A percentile compares a stretch with the other conserved stretches of the same genome.
Conservation (phyloP, 2,329 filamentous ascomycete species). For the Juglanconis oblonga region DNA sequence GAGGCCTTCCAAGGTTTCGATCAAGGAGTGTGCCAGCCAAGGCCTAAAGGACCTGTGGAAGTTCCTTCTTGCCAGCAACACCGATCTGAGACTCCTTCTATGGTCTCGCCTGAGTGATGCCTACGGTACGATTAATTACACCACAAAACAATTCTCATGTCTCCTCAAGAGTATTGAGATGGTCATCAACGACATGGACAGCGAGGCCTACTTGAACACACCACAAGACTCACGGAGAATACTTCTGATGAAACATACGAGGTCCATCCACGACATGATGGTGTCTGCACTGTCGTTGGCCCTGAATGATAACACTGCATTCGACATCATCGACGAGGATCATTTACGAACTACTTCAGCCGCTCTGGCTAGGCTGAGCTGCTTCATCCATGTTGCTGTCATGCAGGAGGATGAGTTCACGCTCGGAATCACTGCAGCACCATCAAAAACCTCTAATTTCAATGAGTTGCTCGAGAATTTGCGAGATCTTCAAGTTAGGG, state of each 20-base stretch:
- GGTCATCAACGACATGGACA: slow-evolving; percentile 61
- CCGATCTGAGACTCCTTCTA: slow-evolving; percentile 78
- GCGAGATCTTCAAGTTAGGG: slow-evolving; percentile 81
- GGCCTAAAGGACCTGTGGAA: slow-evolving; percentile 75
- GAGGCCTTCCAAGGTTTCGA: slow-evolving; percentile 30
- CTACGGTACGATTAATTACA: slow-evolving; percentile 79
- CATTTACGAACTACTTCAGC: slow-evolving; percentile 72
- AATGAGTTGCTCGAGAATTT: slow-evolving; percentile 64
- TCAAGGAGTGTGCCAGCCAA: slow-evolving; percentile 51
- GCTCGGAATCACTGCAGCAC: slow-evolving; percentile 66
- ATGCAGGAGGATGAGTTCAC: slow-evolving; percentile 84
- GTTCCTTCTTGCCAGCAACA: slow-evolving; percentile 78
- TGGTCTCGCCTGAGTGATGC: slow-evolving; percentile 91
- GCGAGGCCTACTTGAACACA: slow-evolving; percentile 61
- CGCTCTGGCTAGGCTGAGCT: slow-evolving; percentile 68
- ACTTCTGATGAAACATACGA: slow-evolving; percentile 72
- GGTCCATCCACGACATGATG: slow-evolving; percentile 74
- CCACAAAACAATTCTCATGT: slow-evolving; percentile 85
- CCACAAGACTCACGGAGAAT: slow-evolving; percentile 64
- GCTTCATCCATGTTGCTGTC: slow-evolving; percentile 74
- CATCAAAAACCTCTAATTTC: slow-evolving; percentile 55
- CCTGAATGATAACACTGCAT: slow-evolving; percentile 64
- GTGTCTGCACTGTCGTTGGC: slow-evolving; percentile 67
- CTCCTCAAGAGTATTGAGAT: slow-evolving; percentile 82
- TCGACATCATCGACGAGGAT: slow-evolving; percentile 79